Evolutionary conservation across 768 basidiomycete species (phyloP).

Genomic region (Porpolomopsis calyptriformis): DNA sequence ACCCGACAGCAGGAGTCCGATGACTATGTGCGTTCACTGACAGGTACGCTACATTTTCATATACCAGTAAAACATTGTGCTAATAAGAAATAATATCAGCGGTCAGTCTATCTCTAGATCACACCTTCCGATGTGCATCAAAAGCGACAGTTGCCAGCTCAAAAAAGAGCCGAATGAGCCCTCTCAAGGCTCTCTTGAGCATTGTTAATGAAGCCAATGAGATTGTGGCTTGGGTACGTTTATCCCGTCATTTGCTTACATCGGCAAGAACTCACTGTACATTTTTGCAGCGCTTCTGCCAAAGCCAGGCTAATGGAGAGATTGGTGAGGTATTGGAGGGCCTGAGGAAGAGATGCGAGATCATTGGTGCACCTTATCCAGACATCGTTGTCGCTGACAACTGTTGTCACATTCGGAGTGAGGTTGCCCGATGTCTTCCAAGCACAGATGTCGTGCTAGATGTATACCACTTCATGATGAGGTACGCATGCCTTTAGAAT

Average conservation of each 20-base stretch:
- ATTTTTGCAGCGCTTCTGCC: neutral
- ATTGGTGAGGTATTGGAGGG: neutral
- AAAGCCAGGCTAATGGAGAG: constrained; percentile 3
- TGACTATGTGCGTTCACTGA: neutral
- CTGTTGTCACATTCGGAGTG: too few species aligned
- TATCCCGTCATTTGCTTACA: neutral
- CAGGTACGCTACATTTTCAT: neutral
- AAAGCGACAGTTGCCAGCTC: neutral
- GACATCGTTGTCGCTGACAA: too few species aligned
- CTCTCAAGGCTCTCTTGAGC: neutral
- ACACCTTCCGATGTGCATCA: neutral
- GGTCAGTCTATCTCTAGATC: neutral
- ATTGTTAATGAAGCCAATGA: neutral
- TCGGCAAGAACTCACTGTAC: neutral
- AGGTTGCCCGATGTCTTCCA: neutral
- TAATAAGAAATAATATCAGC: neutral
- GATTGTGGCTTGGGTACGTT: constrained; percentile 1
- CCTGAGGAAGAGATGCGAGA: too few species aligned
- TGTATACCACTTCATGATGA: constrained; percentile 1
- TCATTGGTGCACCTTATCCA: too few species aligned
- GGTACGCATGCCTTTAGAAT: neutral
- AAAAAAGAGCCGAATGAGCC: neutral
- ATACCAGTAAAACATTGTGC: neutral
- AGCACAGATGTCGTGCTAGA: neutral
- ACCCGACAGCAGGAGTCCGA: too few species aligned